Evolutionary conservation across 176 grass and related monocot species (phyloP), one percentile per base, ranked within the genome.

Genomic region (Oropetium thomaeum): DNA sequence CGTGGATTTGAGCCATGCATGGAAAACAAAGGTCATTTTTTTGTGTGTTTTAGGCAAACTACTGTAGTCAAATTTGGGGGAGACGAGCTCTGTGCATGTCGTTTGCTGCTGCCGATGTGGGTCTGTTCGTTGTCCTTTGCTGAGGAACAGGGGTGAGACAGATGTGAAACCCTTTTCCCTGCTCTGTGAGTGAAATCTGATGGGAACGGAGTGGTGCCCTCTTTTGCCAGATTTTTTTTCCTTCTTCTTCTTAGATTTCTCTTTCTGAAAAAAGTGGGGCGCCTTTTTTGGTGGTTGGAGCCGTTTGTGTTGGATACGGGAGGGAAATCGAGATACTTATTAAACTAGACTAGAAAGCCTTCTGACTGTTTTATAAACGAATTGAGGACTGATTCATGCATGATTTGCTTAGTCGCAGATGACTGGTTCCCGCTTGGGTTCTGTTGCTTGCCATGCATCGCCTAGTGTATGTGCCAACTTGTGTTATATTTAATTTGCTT

Each of bases 221-320:
- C 34, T 79, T 74, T 79, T 52, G 5, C 44, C 16, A 63, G 75
- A 83, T 60, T 54, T 79, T 77, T 37, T n/a, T 65, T 28, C 5
- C n/a, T 54, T 79, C 71, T 37, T n/a, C 57, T 28, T 5, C n/a
- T 30, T 60, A 22, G 67, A 65, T 76, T 77, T 86, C 34, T 68
- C 12, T 61, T 35, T 62, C 52, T 73, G 39, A 48, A 79, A 47
- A 51, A 87, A 68, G 80, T 20, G 32, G 17, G 60, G 22, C 8
- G 22, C 62, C 86, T 58, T 82, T 79, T 75, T 68, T n/a, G n/a
- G 53, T 54, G 8, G 74, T 69, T 79, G 43, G 43, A 57, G 68
- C 53, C 74, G 67, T 73, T 82, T 65, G 20, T 30, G 57, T 41
- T 64, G 62, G 41, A 9, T 22, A 59, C 4, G 60, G 54, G 51